Evolutionary conservation across 179 eudicot genomes (phyloP).

Genomic region (Silene vulgaris): DNA sequence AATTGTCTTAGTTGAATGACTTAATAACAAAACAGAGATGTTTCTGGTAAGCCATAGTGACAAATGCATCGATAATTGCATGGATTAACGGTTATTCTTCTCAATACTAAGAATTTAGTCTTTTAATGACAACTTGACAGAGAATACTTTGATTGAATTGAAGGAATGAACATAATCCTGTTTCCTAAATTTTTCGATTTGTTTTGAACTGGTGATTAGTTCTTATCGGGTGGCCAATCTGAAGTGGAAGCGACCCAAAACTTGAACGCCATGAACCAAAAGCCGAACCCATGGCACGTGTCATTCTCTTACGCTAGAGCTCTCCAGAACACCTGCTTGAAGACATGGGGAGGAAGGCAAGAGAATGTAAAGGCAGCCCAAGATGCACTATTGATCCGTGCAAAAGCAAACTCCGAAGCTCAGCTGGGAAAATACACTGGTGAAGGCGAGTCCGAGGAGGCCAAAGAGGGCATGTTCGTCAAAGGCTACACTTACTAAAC

Average conservation of each 20-base stretch:
- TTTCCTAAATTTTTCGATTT: constrained; percentile 4
- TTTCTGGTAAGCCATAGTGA: too few relatives aligned
- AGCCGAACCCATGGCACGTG: constrained; percentile 84
- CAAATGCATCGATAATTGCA: too few relatives aligned
- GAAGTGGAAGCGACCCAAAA: constrained; percentile 88
- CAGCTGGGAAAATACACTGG: constrained; percentile 90
- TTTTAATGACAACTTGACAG: too few relatives aligned
- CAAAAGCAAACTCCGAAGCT: constrained; percentile 80
- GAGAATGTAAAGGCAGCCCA: constrained; percentile 83
- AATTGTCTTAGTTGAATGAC: not conserved
- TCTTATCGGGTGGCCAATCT: constrained; percentile 93
- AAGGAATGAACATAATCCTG: not conserved
- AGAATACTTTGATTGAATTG: not conserved
- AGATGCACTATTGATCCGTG: constrained; percentile 54
- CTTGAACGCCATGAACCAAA: constrained; percentile 90
- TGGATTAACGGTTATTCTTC: too few relatives aligned
- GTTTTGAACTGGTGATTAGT: constrained; percentile 35
- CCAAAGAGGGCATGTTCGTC: constrained; percentile 77
- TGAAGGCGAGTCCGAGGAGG: constrained; percentile 80
- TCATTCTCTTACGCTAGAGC: constrained; percentile 95
- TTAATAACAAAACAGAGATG: not conserved
- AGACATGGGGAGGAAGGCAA: constrained; percentile 82
- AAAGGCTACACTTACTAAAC: constrained; percentile 74
- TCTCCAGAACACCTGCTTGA: constrained; percentile 85
- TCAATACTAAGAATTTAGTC: too few relatives aligned